Conservation (phyloP, 208 protist genomes). For the Leishmania braziliensis region DNA sequence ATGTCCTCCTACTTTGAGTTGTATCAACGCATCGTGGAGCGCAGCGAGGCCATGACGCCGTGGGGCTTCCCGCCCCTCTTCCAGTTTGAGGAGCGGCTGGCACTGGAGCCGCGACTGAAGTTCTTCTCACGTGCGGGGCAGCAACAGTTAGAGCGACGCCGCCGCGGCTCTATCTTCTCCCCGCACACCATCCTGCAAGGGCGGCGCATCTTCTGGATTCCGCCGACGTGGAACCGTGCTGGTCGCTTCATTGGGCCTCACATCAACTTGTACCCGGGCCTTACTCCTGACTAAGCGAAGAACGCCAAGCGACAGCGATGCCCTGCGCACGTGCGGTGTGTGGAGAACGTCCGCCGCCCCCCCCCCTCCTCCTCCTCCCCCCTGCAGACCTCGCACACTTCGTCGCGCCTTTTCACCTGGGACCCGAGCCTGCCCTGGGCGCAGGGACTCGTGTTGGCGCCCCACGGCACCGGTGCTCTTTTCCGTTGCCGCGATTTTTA, state of each 20-base stretch:
- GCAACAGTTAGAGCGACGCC: conserved; percentile 78
- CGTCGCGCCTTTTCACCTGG: not conserved
- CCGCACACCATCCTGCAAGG: conserved; percentile 75
- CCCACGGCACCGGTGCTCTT: not conserved
- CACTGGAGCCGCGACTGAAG: conserved; percentile 84
- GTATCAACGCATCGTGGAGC: conserved; percentile 91
- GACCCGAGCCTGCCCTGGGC: not conserved
- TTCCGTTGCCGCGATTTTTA: not conserved
- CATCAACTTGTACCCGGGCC: conserved; percentile 85
- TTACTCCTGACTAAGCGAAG: conserved; percentile 74
- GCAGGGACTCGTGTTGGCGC: not conserved
- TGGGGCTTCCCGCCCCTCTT: conserved; percentile 93
- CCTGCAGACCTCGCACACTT: not conserved
- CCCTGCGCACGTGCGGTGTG: not conserved
- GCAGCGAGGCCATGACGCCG: conserved; percentile 90
- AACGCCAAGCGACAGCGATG: not conserved
- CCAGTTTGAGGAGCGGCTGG: conserved; percentile 90
- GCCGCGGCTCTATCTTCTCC: conserved; percentile 72
- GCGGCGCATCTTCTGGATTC: conserved; percentile 89
- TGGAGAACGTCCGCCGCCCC: not conserved
- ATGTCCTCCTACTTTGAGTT: conserved; percentile 92
- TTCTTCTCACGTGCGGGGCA: conserved; percentile 84
- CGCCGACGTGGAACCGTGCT: conserved; percentile 85
- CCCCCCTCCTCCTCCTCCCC: not conserved
- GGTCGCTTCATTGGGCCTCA: conserved; percentile 81